Conservation (phyloP, 2,329 filamentous ascomycete species). For the Nemania abortiva region DNA sequence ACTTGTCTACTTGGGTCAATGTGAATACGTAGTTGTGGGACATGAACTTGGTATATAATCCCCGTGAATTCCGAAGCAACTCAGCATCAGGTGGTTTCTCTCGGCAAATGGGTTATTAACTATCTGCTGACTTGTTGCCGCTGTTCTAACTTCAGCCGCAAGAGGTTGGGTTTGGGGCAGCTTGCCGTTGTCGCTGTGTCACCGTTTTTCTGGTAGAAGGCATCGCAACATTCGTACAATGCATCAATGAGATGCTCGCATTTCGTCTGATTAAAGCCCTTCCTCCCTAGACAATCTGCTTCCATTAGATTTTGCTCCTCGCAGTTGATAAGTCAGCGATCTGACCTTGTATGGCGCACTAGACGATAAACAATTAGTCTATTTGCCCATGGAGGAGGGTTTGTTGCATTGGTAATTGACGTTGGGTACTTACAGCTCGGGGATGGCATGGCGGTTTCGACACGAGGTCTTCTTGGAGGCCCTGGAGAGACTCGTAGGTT, state of each 20-base stretch:
- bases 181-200: constrained; percentile 81
- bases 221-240: constrained; percentile 92
- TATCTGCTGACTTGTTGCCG: constrained; percentile 58
- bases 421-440: constrained; percentile 72
- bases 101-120: neutral
- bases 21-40: constrained; percentile 56
- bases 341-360: constrained; percentile 92
- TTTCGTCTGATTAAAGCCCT: constrained; percentile 86
- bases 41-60: constrained; percentile 43
- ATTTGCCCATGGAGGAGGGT: neutral
- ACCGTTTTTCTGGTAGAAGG: constrained; percentile 85
- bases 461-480: constrained; percentile 76
- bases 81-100: neutral
- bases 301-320: constrained; percentile 35
- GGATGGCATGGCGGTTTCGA: constrained; percentile 86
- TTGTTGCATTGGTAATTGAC: neutral
- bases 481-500: constrained; percentile 33
- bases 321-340: neutral
- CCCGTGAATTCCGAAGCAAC: neutral
- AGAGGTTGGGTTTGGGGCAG: constrained; percentile 84
- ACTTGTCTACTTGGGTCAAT: constrained; percentile 56
- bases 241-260: constrained; percentile 84
- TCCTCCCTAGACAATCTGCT: constrained; percentile 84
- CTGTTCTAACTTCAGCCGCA: constrained; percentile 89
- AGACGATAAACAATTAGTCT: constrained; percentile 9